Conservation (phyloP, 73 alveolate species). For the Breviolum minutum region DNA sequence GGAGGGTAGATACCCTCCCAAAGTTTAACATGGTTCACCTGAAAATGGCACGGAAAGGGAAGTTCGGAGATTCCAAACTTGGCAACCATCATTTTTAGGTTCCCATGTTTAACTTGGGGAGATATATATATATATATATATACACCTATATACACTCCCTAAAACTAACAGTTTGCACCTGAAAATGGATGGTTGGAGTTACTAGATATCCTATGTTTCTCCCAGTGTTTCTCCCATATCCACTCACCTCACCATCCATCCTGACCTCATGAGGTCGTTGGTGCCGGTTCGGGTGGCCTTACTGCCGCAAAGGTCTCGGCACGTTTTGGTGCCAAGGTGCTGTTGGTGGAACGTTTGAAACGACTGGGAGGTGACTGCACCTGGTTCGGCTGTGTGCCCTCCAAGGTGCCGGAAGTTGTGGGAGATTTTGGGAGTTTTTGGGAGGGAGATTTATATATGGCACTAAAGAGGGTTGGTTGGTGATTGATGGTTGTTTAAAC, state of each 20-base stretch:
- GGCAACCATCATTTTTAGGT: no score
- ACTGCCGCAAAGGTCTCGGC: constrained; percentile 55
- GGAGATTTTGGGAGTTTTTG: background rate
- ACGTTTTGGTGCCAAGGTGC: constrained; percentile 54
- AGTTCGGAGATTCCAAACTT: background rate
- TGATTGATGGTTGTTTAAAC: background rate
- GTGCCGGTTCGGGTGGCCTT: constrained; percentile 84
- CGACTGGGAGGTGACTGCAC: constrained; percentile 86
- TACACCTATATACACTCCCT: no score
- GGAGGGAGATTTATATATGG: background rate
- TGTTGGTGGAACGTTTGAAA: constrained; percentile 69
- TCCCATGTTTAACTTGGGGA: no score
- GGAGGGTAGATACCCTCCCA: no score
- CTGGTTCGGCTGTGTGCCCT: constrained; percentile 86
- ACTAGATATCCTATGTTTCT: background rate
- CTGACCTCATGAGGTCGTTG: background rate
- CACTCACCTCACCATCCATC: background rate
- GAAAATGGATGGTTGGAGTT: no score
- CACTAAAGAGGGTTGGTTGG: background rate
- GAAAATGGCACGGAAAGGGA: no score
- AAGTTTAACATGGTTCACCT: no score
- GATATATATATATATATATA: no score
- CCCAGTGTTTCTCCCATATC: background rate
- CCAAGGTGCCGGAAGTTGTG: constrained; percentile 1
- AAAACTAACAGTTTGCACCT: no score